Evolutionary conservation across 1,139 yeast species (phyloP), one percentile per base, ranked within the genome.

Genomic region (Suhomyces yuchorum): DNA sequence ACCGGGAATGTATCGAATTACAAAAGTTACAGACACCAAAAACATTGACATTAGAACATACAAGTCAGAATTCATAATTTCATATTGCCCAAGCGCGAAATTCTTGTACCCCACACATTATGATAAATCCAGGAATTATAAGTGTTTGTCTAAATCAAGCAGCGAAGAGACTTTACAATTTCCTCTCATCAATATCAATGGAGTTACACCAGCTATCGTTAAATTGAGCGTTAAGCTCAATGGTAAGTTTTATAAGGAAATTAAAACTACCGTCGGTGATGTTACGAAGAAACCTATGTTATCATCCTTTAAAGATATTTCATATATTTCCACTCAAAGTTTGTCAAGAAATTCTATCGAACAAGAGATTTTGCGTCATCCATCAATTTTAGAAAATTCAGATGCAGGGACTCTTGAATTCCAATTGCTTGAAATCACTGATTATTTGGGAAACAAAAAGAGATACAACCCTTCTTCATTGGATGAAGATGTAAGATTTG

Each of bases 1-100:
- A 24, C 85, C 96, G 0, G 99, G 99, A 2, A 70, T 80, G 22
- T 93, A 93, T 65, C 80, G 80, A 51, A 73, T 93, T 12, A 73
- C 70, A 23, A 77, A 78, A 49, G 93, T 92, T 2, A 63, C 78
- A 12, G 97, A 90, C 58, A 68, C 76, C 3, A 82, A 87, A 34
- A 79, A 81, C 30, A 69, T 87, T 44, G 80, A 79, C 32, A 83
- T 93, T 40, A 77, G 90, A 52, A 75, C 85, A 1, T 80, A 77
- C 53, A 82, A 80, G 50, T 80, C 88, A 0, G 85, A 84, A 48
- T 77, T 90, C 30, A 61, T 85, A 28, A 77, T 93, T 12, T 82
- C 96, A 1, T 65, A 75, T 37, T 93, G 99, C 63, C 99, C 99
- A 1, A 71, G 71, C 17, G 95, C 89, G 0, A 63, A 69, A 34